Evolutionary conservation across 441 rosid genomes (phyloP).

Genomic region (Raphanus hybrid): DNA sequence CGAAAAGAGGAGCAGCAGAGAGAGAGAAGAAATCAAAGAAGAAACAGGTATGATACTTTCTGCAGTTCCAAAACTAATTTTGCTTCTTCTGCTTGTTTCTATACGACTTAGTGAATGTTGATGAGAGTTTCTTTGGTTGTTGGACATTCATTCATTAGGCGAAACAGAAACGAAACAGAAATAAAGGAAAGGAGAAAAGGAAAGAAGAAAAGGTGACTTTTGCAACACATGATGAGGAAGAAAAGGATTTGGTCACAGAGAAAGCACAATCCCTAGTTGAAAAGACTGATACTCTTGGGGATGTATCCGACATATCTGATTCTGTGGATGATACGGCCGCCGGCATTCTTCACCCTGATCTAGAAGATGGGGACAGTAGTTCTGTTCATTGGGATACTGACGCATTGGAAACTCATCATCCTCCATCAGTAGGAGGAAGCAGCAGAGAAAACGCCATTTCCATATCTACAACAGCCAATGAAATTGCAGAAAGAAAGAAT

Average conservation of each 20-base stretch:
- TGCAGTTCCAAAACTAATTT: not conserved
- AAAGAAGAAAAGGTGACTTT: conserved; percentile 58
- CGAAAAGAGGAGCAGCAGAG: conserved; percentile 44
- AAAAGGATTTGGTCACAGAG: conserved; percentile 46
- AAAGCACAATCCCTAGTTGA: conserved; percentile 52
- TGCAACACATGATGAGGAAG: conserved; percentile 41
- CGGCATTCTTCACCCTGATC: conserved; percentile 72
- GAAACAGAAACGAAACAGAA: conserved; percentile 82
- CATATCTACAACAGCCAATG: conserved; percentile 59
- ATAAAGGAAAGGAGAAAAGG: conserved; percentile 77
- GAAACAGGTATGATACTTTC: conserved; percentile 61
- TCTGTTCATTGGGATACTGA: conserved; percentile 87
- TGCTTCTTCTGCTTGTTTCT: not conserved
- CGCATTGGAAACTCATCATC: conserved; percentile 69
- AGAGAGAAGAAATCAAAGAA: conserved; percentile 90
- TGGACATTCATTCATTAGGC: conserved; percentile 44
- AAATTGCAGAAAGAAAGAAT: conserved; percentile 62
- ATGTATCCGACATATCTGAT: conserved; percentile 76
- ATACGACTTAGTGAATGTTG: too few relatives aligned
- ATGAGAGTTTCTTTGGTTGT: too few relatives aligned
- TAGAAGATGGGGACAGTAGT: conserved; percentile 77
- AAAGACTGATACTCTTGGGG: conserved; percentile 66
- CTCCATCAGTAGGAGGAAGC: conserved; percentile 56
- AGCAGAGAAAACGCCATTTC: conserved; percentile 57
- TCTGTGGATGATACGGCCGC: conserved; percentile 60